Conservation (phyloP, 371 early-diverging fungal species). For the Ordospora pajunii region DNA sequence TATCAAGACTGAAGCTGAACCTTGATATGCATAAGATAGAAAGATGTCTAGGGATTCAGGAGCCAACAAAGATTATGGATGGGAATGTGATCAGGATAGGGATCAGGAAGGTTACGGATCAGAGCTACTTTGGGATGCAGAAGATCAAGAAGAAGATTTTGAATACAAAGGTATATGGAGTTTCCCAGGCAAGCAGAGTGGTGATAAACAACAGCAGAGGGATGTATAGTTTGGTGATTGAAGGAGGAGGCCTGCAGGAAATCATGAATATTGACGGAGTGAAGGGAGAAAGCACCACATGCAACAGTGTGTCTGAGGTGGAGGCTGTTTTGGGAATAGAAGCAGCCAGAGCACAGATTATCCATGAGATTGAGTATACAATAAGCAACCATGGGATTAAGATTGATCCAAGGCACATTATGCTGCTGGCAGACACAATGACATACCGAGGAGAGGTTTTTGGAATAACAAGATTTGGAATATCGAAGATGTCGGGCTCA, state of each 20-base stretch:
- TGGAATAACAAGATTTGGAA: slow-evolving; percentile 96
- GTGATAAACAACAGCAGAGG: slow-evolving; percentile 68
- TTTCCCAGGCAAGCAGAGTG: slow-evolving; percentile 72
- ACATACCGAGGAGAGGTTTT: slow-evolving; percentile 91
- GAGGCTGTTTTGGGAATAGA: slow-evolving; percentile 85
- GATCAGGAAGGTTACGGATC: slow-evolving; percentile 63
- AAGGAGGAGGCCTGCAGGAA: slow-evolving; percentile 81
- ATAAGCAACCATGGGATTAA: slow-evolving; percentile 86
- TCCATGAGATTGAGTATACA: slow-evolving; percentile 71
- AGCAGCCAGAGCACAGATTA: slow-evolving; percentile 73
- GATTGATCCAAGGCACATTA: slow-evolving; percentile 88
- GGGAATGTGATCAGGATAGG: slow-evolving; percentile 65
- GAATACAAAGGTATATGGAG: slow-evolving; percentile 72
- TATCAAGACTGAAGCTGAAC: slow-evolving; percentile 62
- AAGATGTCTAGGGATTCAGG: slow-evolving; percentile 5
- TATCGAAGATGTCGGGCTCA: slow-evolving; percentile 91
- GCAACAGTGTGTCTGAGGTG: slow-evolving; percentile 87
- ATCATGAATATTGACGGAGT: slow-evolving; percentile 68
- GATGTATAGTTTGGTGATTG: slow-evolving; percentile 66
- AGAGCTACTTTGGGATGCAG: slow-evolving; percentile 67
- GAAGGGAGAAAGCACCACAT: slow-evolving; percentile 69
- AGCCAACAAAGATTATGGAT: slow-evolving; percentile 46
- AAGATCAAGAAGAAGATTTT: slow-evolving; percentile 70
- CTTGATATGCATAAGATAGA: slow-evolving; percentile 80
- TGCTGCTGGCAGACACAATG: slow-evolving; percentile 95